Evolutionary conservation across 2,329 filamentous ascomycete genomes (phyloP).

Genomic region (Diplodia mutila): DNA sequence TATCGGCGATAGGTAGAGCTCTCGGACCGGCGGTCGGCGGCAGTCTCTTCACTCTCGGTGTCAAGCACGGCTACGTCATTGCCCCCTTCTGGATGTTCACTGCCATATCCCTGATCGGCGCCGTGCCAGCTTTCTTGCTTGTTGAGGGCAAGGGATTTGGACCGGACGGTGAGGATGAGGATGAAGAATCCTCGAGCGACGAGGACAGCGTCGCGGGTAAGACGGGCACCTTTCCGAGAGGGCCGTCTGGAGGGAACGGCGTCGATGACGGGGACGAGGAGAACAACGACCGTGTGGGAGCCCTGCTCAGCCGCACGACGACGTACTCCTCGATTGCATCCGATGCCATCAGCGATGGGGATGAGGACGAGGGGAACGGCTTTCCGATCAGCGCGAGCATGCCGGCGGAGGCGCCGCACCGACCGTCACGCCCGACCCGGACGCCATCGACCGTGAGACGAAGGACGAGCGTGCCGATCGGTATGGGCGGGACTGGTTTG

Average conservation of each 20-base stretch:
- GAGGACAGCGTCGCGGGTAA: conserved; percentile 30
- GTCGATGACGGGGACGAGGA: not conserved
- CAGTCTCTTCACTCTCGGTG: conserved; percentile 73
- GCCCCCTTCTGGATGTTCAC: conserved; percentile 82
- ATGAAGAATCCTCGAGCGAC: conserved; percentile 37
- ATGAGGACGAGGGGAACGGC: conserved; percentile 33
- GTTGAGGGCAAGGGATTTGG: conserved; percentile 72
- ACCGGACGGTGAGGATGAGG: conserved; percentile 42
- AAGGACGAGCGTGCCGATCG: conserved; percentile 49
- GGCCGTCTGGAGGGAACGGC: conserved; percentile 24
- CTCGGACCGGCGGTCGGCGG: conserved; percentile 77
- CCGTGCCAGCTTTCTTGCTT: conserved; percentile 73
- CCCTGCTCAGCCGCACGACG: conserved; percentile 39
- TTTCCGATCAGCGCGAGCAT: not conserved
- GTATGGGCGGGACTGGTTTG: conserved; percentile 49
- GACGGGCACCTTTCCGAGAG: not conserved
- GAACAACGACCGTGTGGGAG: conserved; percentile 20
- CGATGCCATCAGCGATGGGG: conserved; percentile 33
- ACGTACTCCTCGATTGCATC: conserved; percentile 32
- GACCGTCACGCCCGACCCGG: conserved; percentile 26
- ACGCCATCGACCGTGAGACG: conserved; percentile 39
- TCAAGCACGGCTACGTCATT: conserved; percentile 74
- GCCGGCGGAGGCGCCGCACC: conserved; percentile 25
- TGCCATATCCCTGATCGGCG: conserved; percentile 64
- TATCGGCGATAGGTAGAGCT: conserved; percentile 79